These are phyloP conservation scores for Rhizopus stolonifer DNA, from an alignment of 371 early-diverging fungal species.

Conservation along the genomic window DNA sequence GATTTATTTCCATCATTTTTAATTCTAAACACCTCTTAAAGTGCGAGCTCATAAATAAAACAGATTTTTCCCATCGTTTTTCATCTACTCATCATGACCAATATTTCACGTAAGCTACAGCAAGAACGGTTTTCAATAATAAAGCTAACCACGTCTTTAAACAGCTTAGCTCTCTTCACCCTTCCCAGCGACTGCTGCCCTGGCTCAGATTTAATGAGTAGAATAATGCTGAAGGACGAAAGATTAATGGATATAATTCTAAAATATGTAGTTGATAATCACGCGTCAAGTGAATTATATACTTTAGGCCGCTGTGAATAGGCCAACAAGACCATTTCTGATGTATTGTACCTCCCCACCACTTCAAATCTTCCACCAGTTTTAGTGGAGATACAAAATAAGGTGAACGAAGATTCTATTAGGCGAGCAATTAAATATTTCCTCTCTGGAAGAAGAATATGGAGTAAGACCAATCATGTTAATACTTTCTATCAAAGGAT, in stretches of 20 bases:
- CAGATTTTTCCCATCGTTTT: too few relatives aligned
- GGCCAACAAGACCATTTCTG: slow-evolving; percentile 11
- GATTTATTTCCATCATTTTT: too few relatives aligned
- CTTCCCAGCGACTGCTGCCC: neutral
- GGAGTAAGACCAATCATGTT: slow-evolving; percentile 11
- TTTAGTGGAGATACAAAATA: slow-evolving; percentile 10
- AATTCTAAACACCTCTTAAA: too few relatives aligned
- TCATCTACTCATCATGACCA: too few relatives aligned
- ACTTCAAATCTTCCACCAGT: slow-evolving; percentile 8
- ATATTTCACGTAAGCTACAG: too few relatives aligned
- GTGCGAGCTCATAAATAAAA: too few relatives aligned
- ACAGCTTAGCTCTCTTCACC: neutral
- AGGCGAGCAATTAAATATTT: slow-evolving; percentile 8
- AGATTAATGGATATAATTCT: slow-evolving; percentile 6
- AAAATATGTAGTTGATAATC: slow-evolving; percentile 12
- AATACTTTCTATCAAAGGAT: slow-evolving; percentile 10
- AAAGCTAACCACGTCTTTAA: too few relatives aligned
- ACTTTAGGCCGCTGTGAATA: slow-evolving; percentile 14
- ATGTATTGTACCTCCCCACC: slow-evolving; percentile 9
- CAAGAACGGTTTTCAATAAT: too few relatives aligned
- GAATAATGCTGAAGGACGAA: slow-evolving; percentile 9
- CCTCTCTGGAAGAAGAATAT: slow-evolving; percentile 15
- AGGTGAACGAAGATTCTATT: slow-evolving; percentile 11
- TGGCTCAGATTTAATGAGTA: slow-evolving; percentile 11
- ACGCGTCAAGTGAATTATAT: slow-evolving; percentile 9